Base-by-base conservation (phyloP, 2,329 filamentous ascomycete genomes). In the Penicillium sclerotigenum region DNA sequence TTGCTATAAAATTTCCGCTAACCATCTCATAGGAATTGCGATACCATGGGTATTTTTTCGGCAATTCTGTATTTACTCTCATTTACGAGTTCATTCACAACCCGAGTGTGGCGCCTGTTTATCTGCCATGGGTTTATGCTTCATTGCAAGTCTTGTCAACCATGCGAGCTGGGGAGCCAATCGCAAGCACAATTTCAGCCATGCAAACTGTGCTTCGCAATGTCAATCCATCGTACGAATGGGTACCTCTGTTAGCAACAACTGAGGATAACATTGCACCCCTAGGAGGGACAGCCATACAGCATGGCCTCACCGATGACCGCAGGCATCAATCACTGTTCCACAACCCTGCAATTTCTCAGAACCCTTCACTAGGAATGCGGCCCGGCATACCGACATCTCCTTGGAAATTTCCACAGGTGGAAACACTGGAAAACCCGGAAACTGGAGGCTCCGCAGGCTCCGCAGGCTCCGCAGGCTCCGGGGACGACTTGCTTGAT, bases 71-170 rank as follows among this genome's bases (percentile, higher is more conserved):
- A 11, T 77, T 77, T 47, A 72, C 72, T 3, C 55, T 79, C 3
- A 72, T 76, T 9, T 77, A 77, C 43, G 75, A 79, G 47, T 68
- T 79, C 45, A 65, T 79, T 18, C 75, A 78, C 31, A 72, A 75
- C 13, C 67, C 71, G 20, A 64, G 66, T 43, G 64, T 69, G 2
- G 71, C 74, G 2, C 54, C 71, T n/a, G 65, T 66, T 3, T 75
- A 77, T 51, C 64, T 79, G 2, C 75, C 74, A 0, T 79, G 74
- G 75, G 72, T 78, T 9, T 72, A 76, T 48, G 71, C 72, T 0
- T 68, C 70, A 4, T 38, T 78, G 3, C 67, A 72, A 50, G 72
- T 64, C 16, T 62, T 78, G 33, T 70, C 71, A 3, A 67, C 67
- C 1, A 75, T 78, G 74, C 62, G 69, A 38, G 43, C 57, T 2